Percentiles rank a stretch among this genome's conserved stretches.
Evolutionary conservation across 2,329 filamentous ascomycete genomes (phyloP).

Genomic region (Hymenoscyphus fructigenus): DNA sequence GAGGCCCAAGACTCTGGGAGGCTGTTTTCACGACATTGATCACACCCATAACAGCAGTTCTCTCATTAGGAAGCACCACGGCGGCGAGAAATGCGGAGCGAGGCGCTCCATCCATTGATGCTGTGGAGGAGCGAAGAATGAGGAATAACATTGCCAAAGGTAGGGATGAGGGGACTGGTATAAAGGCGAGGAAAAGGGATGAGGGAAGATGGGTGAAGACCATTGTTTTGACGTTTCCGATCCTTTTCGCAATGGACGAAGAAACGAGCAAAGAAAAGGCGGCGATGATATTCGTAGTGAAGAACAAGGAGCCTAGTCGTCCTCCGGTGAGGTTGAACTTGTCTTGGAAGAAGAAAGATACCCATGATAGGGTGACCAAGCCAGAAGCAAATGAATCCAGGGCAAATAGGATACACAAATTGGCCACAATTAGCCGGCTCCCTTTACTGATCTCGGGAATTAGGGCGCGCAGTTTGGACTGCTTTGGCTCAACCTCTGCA

Average conservation of each 20-base stretch:
- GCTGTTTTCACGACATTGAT: slow-evolving; percentile 69
- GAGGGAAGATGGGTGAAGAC: slow-evolving; percentile 73
- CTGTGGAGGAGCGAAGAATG: slow-evolving; percentile 58
- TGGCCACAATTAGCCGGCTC: slow-evolving; percentile 54
- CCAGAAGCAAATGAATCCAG: slow-evolving; percentile 71
- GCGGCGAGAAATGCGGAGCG: slow-evolving; percentile 68
- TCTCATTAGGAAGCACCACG: slow-evolving; percentile 61
- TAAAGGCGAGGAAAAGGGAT: slow-evolving; percentile 61
- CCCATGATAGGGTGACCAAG: slow-evolving; percentile 62
- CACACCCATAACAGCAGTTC: slow-evolving; percentile 70
- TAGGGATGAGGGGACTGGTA: slow-evolving; percentile 56
- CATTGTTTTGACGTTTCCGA: slow-evolving; percentile 71
- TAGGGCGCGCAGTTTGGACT: slow-evolving; percentile 35
- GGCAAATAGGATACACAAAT: slow-evolving; percentile 66
- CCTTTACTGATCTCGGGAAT: slow-evolving; percentile 57
- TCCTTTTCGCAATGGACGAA: slow-evolving; percentile 52
- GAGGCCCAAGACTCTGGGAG: slow-evolving; percentile 59
- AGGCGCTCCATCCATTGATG: slow-evolving; percentile 71
- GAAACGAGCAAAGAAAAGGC: slow-evolving; percentile 53
- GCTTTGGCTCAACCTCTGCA: slow-evolving; percentile 22
- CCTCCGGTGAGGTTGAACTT: slow-evolving; percentile 50
- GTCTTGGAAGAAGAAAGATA: slow-evolving; percentile 55
- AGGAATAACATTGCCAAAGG: slow-evolving; percentile 58
- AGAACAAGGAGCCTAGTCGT: slow-evolving; percentile 54
- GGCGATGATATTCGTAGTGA: slow-evolving; percentile 51